Percentiles rank a stretch among this genome's conserved stretches.
phyloP scores from a whole-genome alignment of 2,329 filamentous ascomycete species.

The Amauroascus verrucosus region DNA sequence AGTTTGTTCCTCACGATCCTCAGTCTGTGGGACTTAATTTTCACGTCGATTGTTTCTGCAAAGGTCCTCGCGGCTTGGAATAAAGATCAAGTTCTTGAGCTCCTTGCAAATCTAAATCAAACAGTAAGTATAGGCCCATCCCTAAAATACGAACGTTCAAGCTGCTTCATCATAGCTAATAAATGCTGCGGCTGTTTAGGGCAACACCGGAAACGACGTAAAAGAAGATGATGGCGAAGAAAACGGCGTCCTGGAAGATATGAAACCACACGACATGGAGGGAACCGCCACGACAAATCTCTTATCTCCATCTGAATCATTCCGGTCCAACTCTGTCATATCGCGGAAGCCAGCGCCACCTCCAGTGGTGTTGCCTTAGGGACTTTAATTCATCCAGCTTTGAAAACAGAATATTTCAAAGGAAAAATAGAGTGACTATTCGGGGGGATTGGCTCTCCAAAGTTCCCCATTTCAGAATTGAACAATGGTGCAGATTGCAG shows the following conservation, averaged over 20 bases:
- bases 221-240: background rate
- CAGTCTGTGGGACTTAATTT: slow-evolving; percentile 2
- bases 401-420: too few relatives aligned
- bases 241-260: background rate
- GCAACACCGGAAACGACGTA: background rate
- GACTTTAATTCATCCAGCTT: too few relatives aligned
- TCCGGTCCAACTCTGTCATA: background rate
- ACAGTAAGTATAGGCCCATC: background rate
- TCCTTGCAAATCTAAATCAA: background rate
- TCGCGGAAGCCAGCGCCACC: background rate
- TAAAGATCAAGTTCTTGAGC: background rate
- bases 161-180: background rate
- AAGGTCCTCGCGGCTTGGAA: background rate
- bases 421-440: background rate
- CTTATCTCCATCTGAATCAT: background rate
- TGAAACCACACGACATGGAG: background rate
- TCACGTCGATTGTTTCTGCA: background rate
- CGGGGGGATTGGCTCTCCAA: too few relatives aligned
- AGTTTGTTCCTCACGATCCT: background rate
- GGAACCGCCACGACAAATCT: background rate
- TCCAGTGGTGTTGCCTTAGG: background rate
- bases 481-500: too few relatives aligned
- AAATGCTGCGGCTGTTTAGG: background rate
- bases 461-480: too few relatives aligned
- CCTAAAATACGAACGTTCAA: too few relatives aligned